Base-by-base conservation (phyloP, 495 filamentous ascomycete genomes). In the Lophiostoma macrostomum region DNA sequence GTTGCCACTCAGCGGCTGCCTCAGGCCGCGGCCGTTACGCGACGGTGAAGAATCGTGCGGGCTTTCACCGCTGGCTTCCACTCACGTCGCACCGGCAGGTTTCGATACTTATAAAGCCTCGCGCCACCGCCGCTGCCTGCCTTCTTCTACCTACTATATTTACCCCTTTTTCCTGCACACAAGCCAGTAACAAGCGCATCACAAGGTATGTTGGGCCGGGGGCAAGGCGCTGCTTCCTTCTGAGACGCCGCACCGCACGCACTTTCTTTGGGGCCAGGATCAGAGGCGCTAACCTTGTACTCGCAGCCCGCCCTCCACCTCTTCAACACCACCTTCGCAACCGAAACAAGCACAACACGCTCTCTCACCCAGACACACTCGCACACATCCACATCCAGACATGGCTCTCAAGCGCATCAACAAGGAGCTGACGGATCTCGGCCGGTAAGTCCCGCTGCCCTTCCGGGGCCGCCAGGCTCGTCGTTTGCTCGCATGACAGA, bases 401-500 rank as follows among this genome's bases (percentile, higher is more conserved):
- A 98, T 98, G 93, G 93, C 93, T 76, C 85, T 98, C 69, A 98
- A 98, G 88, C 82, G 93, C 73, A 98, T 98, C 78, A 96, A 96
- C 84, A 98, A 97, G 85, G 93, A 98, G 81, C 87, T 98, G 76
- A 88, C 90, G 76, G 93, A 98, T 69, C 84, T 98, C 69, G 93
- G 93, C 78, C 90, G 93, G 91, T 98, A 95, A 71, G 82, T 71
- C 22, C 5, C 30, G 22, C 38, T 22, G 23, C 11, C 28, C 32
- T 16, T 34, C 30, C 7, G 29, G 23, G 37, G 19, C 16, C 23
- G 25, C 27, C 18, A 31, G 48, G 39, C 60, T 32, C 35, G 34
- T 5, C 36, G 36, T 32, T 56, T 62, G 52, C 57, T 61, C 48
- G 53, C 56, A 61, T 56, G 61, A 55, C 56, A 47, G 60, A 40